Evolutionary conservation across 768 basidiomycete genomes (phyloP).

Genomic region (Serendipita indica): DNA sequence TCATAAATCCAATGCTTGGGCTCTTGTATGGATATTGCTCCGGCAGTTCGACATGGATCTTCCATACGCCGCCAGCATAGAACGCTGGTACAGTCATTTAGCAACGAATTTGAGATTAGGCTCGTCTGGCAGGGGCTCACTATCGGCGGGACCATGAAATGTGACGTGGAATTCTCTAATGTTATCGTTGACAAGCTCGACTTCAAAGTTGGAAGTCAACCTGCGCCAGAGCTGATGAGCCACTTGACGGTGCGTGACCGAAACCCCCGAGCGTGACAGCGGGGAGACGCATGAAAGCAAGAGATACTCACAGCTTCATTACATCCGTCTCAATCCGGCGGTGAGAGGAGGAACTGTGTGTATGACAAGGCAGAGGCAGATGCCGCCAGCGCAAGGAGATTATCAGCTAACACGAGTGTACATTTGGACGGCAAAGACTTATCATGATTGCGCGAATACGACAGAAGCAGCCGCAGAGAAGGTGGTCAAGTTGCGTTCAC

Average conservation of each 20-base stretch:
- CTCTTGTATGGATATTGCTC: constrained; percentile 99
- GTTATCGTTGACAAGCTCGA: constrained; percentile 91
- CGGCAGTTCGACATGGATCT: constrained; percentile 96
- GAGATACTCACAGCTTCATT: constrained; percentile 83
- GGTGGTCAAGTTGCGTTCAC: no score
- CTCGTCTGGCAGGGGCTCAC: constrained; percentile 33
- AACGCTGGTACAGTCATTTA: constrained; percentile 43
- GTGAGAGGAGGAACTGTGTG: constrained; percentile 62
- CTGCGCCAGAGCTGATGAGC: constrained; percentile 29
- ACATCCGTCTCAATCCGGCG: constrained; percentile 98
- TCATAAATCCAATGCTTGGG: constrained; percentile 98
- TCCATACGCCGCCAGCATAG: constrained; percentile 96
- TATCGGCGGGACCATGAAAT: constrained; percentile 88
- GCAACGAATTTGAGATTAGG: constrained; percentile 8
- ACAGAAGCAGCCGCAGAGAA: background rate
- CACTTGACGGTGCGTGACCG: constrained; percentile 4
- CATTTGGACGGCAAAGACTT: background rate
- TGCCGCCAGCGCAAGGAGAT: no score
- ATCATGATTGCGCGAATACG: background rate
- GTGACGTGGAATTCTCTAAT: constrained; percentile 99
- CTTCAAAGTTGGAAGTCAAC: constrained; percentile 97
- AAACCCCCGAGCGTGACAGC: background rate
- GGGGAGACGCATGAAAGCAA: no score
- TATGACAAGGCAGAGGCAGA: no score
- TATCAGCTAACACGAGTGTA: no score